phyloP scores from a whole-genome alignment of 192 early-diverging fungal species.

The Podila epigama region DNA sequence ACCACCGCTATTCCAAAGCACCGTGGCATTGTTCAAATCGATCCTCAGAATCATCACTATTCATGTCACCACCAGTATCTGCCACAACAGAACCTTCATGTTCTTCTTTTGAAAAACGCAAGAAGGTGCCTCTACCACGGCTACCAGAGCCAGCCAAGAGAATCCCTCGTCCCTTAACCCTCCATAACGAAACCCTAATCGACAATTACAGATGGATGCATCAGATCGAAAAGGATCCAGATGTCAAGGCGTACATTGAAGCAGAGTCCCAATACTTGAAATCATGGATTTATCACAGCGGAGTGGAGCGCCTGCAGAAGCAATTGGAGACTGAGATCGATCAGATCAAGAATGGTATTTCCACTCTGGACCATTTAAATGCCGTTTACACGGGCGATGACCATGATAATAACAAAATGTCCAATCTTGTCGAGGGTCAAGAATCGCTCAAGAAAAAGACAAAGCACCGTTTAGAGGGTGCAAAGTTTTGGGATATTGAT shows the following conservation, averaged over 20 bases:
- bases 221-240: slow-evolving; percentile 24
- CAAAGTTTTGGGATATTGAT: slow-evolving; percentile 41
- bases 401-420: background rate
- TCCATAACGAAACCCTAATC: slow-evolving; percentile 35
- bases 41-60: background rate
- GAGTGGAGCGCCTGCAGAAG: slow-evolving; percentile 10
- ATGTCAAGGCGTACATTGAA: slow-evolving; percentile 25
- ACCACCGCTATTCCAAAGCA: too few species aligned
- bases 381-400: background rate
- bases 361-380: too few species aligned
- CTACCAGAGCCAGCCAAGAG: slow-evolving; percentile 16
- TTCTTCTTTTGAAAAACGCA: background rate
- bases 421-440: background rate
- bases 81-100: too few species aligned
- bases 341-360: slow-evolving; percentile 7
- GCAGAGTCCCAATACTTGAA: slow-evolving; percentile 23
- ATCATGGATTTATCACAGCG: slow-evolving; percentile 21
- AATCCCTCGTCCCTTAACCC: slow-evolving; percentile 35
- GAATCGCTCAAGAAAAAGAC: background rate
- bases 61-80: background rate
- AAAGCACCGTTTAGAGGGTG: slow-evolving; percentile 13
- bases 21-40: too few species aligned
- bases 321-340: slow-evolving; percentile 25
- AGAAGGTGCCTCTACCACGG: background rate
- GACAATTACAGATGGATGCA: slow-evolving; percentile 48